Percentiles rank a stretch among this genome's conserved stretches.
These are phyloP conservation scores for Harringtonia aguacate DNA, from an alignment of 2,329 filamentous ascomycete species.

Conservation along the genomic window DNA sequence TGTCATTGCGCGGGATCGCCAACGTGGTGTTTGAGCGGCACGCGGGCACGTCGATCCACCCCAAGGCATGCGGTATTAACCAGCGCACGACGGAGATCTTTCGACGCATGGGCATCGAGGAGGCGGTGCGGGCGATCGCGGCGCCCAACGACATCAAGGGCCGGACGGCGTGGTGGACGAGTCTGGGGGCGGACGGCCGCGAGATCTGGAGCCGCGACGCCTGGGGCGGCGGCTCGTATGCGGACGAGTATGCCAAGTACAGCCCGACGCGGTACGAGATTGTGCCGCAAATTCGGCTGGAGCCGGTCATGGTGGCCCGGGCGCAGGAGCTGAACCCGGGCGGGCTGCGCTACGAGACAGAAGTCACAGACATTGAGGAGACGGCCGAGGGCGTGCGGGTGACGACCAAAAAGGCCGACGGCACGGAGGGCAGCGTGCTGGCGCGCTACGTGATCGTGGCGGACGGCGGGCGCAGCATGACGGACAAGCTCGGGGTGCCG, in stretches of 20 bases:
- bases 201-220: slow-evolving; percentile 2
- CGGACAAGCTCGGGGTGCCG: slow-evolving; percentile 1
- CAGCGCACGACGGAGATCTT: slow-evolving; percentile 3
- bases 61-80: slow-evolving; percentile 12
- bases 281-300: slow-evolving; percentile 1
- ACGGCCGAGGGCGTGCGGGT: neutral
- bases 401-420: too few relatives aligned
- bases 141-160: neutral
- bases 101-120: neutral
- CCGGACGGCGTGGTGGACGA: neutral
- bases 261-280: neutral
- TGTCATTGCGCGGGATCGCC: slow-evolving; percentile 23
- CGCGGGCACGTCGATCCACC: slow-evolving; percentile 18
- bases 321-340: neutral
- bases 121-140: neutral
- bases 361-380: neutral
- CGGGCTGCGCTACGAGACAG: neutral
- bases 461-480: neutral
- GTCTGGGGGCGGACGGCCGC: neutral
- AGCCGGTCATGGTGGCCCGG: neutral
- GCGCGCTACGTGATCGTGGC: neutral
- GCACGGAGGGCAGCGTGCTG: neutral
- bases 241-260: neutral
- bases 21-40: slow-evolving; percentile 13
- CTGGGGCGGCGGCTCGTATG: neutral